Base-by-base conservation (phyloP, 257 asterid species). In the Echium plantagineum region DNA sequence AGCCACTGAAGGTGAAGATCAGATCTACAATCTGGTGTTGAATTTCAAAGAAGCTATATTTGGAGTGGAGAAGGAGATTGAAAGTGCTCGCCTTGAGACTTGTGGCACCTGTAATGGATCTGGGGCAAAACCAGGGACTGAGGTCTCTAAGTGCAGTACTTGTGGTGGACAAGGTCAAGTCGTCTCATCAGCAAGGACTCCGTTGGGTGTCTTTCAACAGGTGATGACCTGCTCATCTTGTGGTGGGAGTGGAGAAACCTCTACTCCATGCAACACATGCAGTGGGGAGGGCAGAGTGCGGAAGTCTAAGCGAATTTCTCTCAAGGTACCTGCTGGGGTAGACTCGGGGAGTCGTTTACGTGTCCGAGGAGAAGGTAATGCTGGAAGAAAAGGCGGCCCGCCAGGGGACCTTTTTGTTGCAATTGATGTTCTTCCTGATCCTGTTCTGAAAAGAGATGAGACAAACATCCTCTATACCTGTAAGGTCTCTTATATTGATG, bases 151-250 rank as follows among this genome's bases (percentile, higher is more conserved):
- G 31, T 87, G 98, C 63, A 72, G 59, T 75, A 80, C 95, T 9
- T 90, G 98, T 52, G 90, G 95, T 6, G 97, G 98, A 21, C 96
- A 84, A 72, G 98, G 98, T 47, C 98, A 91, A 70, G 97, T 91
- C 17, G 81, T 91, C 62, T 64, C 90, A 10, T 79, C 96, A 0
- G 90, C 94, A 5, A 67, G 95, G 74, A 91, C 98, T 63, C 98
- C 98, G 0, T 84, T 91, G 0, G 98, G 98, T 13, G 95, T 91
- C 62, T 88, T 91, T 87, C 98, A 91, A 69, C 98, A 88, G 70
- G 95, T 91, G 60, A 83, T 81, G 86, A 81, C 97, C 4, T 91
- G 98, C 68, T 79, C 90, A 13, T 47, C 87, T 53, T 91, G 98
- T 63, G 80, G 78, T 21, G 97, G 97, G 15, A 18, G 81, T 0